These are phyloP conservation scores for Cochlearia excelsa DNA, from an alignment of 345 rosid species.

Conservation along the genomic window DNA sequence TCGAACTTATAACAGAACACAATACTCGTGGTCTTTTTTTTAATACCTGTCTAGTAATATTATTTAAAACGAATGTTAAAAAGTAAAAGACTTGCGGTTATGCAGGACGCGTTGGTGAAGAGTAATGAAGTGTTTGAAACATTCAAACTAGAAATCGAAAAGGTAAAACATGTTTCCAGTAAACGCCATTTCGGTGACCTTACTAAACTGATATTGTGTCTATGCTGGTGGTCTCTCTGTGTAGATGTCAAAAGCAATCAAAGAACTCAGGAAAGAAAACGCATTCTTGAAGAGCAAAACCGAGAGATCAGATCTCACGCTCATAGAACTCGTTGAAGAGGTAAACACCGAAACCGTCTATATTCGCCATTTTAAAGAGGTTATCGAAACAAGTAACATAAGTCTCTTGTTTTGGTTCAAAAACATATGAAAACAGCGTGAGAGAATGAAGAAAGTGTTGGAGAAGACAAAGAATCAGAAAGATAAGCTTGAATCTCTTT, in stretches of 20 bases:
- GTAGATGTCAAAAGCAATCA: slow-evolving; percentile 85
- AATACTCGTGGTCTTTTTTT: neutral
- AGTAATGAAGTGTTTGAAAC: slow-evolving; percentile 95
- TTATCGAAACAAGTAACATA: neutral
- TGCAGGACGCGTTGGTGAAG: slow-evolving; percentile 86
- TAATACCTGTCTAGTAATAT: no score
- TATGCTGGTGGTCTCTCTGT: slow-evolving; percentile 17
- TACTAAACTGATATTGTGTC: no score
- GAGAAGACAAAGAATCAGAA: slow-evolving; percentile 92
- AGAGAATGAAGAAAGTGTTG: slow-evolving; percentile 64
- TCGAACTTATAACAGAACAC: neutral
- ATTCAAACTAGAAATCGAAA: slow-evolving; percentile 90
- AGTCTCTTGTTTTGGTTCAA: slow-evolving; percentile 1
- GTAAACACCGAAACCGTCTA: slow-evolving; percentile 33
- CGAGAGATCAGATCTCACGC: slow-evolving; percentile 73
- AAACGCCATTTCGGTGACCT: neutral
- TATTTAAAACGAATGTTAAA: neutral
- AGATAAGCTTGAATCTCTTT: slow-evolving; percentile 81
- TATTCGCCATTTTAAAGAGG: neutral
- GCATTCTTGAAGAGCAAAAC: slow-evolving; percentile 79
- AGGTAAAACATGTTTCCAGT: slow-evolving; percentile 40
- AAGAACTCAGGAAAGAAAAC: slow-evolving; percentile 86
- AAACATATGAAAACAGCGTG: slow-evolving; percentile 48
- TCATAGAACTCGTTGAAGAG: slow-evolving; percentile 84
- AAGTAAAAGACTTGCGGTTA: neutral